Evolutionary conservation across 768 basidiomycete species (phyloP).

Genomic region (Leccinum variicolor): DNA sequence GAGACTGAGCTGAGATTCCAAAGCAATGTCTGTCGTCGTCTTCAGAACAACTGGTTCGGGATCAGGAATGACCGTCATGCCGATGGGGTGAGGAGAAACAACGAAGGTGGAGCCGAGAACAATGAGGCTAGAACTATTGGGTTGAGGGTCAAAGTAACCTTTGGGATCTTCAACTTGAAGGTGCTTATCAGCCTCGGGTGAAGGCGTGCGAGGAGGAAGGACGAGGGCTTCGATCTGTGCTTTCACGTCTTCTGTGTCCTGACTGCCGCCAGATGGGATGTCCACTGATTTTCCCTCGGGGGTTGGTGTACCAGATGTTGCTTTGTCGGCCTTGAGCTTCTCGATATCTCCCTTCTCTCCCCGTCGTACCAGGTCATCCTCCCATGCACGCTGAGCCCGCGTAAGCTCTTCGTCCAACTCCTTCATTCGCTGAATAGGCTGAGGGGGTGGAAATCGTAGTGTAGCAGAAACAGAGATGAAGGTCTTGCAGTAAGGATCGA

Average conservation of each 20-base stretch:
- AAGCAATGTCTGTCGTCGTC: constrained; percentile 62
- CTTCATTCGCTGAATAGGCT: constrained; percentile 84
- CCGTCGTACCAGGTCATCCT: constrained; percentile 77
- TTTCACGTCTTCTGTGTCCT: constrained; percentile 50
- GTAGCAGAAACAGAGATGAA: constrained; percentile 95
- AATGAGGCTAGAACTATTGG: constrained; percentile 27
- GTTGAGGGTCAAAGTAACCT: constrained; percentile 44
- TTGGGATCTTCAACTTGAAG: constrained; percentile 31
- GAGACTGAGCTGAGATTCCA: constrained; percentile 68
- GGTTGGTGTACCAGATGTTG: constrained; percentile 27
- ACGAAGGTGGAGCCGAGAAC: constrained; percentile 31
- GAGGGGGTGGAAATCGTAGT: constrained; percentile 87
- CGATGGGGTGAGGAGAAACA: constrained; percentile 30
- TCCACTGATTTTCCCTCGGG: constrained; percentile 22
- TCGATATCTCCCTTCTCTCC: constrained; percentile 55
- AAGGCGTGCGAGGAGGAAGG: constrained; percentile 40
- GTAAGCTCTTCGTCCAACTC: constrained; percentile 79
- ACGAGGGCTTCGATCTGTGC: constrained; percentile 61
- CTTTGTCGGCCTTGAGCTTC: constrained; percentile 15
- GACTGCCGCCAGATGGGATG: constrained; percentile 5
- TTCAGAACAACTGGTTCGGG: constrained; percentile 47
- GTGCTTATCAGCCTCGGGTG: constrained; percentile 27
- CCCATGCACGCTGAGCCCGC: constrained; percentile 71
- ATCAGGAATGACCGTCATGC: constrained; percentile 30
- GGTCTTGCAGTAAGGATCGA: constrained; percentile 81